Base-by-base conservation (phyloP, 75 land plant genomes). In the Cunninghamia lanceolata region DNA sequence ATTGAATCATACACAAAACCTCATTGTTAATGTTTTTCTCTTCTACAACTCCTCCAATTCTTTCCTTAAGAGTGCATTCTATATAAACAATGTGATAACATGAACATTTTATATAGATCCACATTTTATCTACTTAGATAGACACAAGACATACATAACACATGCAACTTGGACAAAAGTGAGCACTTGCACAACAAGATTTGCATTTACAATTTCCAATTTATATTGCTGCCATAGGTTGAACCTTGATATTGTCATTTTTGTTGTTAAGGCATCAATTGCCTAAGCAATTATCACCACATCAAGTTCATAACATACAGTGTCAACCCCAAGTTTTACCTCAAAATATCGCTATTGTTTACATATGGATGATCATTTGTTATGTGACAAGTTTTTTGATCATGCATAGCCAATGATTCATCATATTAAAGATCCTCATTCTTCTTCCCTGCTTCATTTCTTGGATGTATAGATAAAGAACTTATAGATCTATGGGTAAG, bases 61-160 rank as follows among this genome's bases (percentile, higher is more conserved):
- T 74, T 74, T 74, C 76, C 36, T 34, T 74, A 34, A 74, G 28
- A 13, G 15, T 74, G 14, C 76, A 74, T 74, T 34, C 76, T 30
- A 74, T 35, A 74, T 74, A 39, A 14, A 74, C 34, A 74, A 74
- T 35, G 35, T 74, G 76, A 11, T 74, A 28, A 74, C 76, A 74
- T 14, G 76, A 74, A 28, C 76, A 74, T 14, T 74, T 74, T 34
- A 74, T 74, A 74, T 74, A 74, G 39, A 13, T 68, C 93, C 93
- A 92, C 9, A 46, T 85, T 38, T 2, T 54, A n/a, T 30, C 34
- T 73, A 35, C 36, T 2, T 73, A 10, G 32, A 73, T 73, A 73
- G 75, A 73, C 13, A 73, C 2, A 34, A 32, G 6, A n/a, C 35
- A 73, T 3, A 73, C 35, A 73, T 73, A 73, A 3, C 75, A 73